A percentile compares a stretch with the other conserved stretches of the same genome.
phyloP scores from a whole-genome alignment of 177 flowering plant genomes.

The Vitis hybrid region DNA sequence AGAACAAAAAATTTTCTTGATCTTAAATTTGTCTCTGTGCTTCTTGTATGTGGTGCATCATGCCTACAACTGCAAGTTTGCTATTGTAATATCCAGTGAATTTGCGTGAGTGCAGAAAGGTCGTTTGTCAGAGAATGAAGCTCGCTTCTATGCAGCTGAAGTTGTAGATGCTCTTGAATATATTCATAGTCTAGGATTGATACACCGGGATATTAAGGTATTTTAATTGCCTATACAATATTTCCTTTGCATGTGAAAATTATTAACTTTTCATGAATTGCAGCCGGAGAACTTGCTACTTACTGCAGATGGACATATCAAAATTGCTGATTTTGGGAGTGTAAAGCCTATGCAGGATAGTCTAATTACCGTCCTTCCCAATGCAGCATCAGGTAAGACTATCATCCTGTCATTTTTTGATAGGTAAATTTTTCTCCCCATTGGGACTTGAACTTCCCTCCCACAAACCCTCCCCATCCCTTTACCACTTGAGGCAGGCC shows the following conservation, averaged over 20 bases:
- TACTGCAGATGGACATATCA: conserved; percentile 90
- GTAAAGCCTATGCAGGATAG: conserved; percentile 95
- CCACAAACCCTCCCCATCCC: too few species aligned
- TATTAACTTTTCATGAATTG: conserved; percentile 33
- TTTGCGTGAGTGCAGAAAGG: conserved; percentile 74
- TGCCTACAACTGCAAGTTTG: neutral
- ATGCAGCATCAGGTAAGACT: conserved; percentile 71
- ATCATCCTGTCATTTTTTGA: neutral
- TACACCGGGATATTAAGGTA: conserved; percentile 99
- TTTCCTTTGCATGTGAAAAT: conserved; percentile 16
- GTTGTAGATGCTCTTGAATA: conserved; percentile 98
- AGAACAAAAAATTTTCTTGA: too few species aligned
- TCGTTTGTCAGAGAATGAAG: conserved; percentile 82
- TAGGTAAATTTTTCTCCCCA: too few species aligned
- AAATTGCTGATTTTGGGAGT: conserved; percentile 98
- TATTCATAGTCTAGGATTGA: conserved; percentile 88
- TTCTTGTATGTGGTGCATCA: neutral
- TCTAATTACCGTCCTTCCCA: conserved; percentile 81
- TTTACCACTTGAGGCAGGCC: too few species aligned
- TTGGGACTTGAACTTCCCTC: too few species aligned
- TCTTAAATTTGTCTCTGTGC: too few species aligned
- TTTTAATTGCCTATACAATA: neutral
- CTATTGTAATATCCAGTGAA: conserved; percentile 2
- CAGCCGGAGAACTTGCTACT: conserved; percentile 99
- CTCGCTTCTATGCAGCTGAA: conserved; percentile 95